Evolutionary conservation across 139 green algal species (phyloP).

Genomic region (Edaphochlamys debaryana): DNA sequence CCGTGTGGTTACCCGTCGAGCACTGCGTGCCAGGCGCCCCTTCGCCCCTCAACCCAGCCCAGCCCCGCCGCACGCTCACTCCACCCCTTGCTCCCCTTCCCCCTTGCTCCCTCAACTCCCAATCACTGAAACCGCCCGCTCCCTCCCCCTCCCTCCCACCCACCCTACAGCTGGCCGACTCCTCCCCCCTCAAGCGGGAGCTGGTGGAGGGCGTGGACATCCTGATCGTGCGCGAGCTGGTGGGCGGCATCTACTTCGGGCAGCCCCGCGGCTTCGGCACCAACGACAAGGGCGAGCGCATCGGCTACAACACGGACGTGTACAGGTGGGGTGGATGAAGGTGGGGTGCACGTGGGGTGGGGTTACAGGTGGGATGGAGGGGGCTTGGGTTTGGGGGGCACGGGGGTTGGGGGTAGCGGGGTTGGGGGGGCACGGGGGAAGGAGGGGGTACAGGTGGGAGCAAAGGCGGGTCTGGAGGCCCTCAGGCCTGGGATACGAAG

Average conservation of each 20-base stretch:
- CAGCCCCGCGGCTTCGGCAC: conserved; percentile 90
- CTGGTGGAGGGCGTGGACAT: conserved; percentile 98
- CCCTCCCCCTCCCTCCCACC: background rate
- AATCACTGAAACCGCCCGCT: background rate
- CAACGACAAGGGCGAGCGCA: conserved; percentile 86
- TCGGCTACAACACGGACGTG: conserved; percentile 97
- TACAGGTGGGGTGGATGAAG: conserved; percentile 83
- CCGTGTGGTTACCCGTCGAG: too few relatives aligned
- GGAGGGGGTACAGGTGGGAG: too few relatives aligned
- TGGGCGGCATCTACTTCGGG: conserved; percentile 99
- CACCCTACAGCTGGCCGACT: conserved; percentile 85
- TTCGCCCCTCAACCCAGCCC: too few relatives aligned
- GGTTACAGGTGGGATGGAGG: background rate
- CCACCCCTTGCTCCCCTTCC: background rate
- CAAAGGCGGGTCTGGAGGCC: too few relatives aligned
- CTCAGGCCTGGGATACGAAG: too few relatives aligned
- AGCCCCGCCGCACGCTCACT: background rate
- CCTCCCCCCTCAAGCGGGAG: conserved; percentile 94
- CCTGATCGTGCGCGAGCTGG: conserved; percentile 98
- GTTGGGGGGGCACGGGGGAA: too few relatives aligned
- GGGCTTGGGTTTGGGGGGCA: too few relatives aligned
- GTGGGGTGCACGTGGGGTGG: background rate
- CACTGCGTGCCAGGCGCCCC: too few relatives aligned
- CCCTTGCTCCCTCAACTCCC: background rate
- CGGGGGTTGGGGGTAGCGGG: too few relatives aligned